A percentile compares a stretch with the other conserved stretches of the same genome.
Evolutionary conservation across 345 rosid genomes (phyloP).

Genomic region (Lumnitzera racemosa): DNA sequence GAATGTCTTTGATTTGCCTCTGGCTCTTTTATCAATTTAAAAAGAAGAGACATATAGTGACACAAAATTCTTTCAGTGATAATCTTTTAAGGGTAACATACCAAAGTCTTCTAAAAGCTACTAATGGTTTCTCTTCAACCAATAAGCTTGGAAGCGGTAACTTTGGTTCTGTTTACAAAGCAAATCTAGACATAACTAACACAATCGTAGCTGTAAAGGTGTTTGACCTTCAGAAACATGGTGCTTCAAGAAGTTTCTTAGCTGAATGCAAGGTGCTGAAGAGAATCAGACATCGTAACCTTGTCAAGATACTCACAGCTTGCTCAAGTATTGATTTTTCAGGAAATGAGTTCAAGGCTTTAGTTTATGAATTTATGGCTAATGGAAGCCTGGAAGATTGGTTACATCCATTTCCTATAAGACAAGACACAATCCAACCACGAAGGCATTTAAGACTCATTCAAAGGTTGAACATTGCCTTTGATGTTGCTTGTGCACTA

Average conservation of each 20-base stretch:
- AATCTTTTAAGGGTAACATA: background rate
- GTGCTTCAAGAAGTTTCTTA: conserved; percentile 5
- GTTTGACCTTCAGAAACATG: background rate
- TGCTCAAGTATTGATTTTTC: conserved; percentile 6
- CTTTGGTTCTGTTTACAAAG: conserved; percentile 13
- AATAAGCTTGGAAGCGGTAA: conserved; percentile 6
- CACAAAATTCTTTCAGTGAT: background rate
- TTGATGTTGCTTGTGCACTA: conserved; percentile 8
- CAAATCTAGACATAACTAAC: background rate
- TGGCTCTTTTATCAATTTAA: background rate
- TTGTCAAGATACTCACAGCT: conserved; percentile 3
- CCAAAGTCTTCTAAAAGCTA: conserved; percentile 2
- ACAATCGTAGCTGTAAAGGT: conserved; percentile 7
- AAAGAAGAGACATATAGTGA: background rate
- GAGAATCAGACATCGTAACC: conserved; percentile 8
- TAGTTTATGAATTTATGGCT: conserved; percentile 7
- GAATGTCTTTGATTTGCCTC: too few relatives aligned
- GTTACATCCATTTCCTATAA: conserved; percentile 2
- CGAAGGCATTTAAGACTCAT: background rate
- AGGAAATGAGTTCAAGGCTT: conserved; percentile 9
- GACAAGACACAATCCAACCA: background rate
- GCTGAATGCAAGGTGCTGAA: conserved; percentile 10
- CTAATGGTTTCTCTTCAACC: conserved; percentile 6
- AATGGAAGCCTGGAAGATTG: conserved; percentile 14
- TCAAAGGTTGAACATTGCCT: conserved; percentile 6